Percentiles rank a stretch among this genome's conserved stretches.
Conservation (phyloP, 441 rosid species). For the Flueggea neowawraea region DNA sequence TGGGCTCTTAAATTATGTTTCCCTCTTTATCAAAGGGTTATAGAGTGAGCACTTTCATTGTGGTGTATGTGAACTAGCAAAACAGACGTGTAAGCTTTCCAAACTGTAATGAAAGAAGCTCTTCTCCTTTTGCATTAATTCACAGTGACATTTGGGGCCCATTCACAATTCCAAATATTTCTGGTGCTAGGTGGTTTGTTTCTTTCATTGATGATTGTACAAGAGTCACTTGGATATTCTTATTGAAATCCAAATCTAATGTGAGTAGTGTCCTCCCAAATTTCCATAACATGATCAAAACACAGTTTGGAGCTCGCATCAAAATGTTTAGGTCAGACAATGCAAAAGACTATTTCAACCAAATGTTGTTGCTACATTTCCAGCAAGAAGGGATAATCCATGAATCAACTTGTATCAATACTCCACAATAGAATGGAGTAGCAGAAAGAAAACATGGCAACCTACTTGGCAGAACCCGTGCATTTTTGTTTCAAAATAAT, state of each 20-base stretch:
- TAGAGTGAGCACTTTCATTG: too few relatives aligned
- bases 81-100: too few relatives aligned
- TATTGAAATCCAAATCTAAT: constrained; percentile 7
- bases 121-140: too few relatives aligned
- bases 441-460: not conserved
- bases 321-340: constrained; percentile 1
- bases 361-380: not conserved
- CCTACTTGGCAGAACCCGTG: not conserved
- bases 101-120: too few relatives aligned
- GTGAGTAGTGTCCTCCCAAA: not conserved
- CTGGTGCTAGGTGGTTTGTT: too few relatives aligned
- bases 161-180: too few relatives aligned
- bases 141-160: too few relatives aligned
- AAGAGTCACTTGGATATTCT: not conserved
- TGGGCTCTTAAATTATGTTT: too few relatives aligned
- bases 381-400: constrained; percentile 1
- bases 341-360: constrained; percentile 8
- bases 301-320: constrained; percentile 3
- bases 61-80: too few relatives aligned
- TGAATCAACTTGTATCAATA: not conserved
- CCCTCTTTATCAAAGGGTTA: too few relatives aligned
- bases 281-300: constrained; percentile 9
- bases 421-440: constrained; percentile 5
- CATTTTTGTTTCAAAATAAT: not conserved
- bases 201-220: constrained; percentile 9